A percentile compares a stretch with the other conserved stretches of the same genome.
These are phyloP conservation scores for Stentor roeselii DNA, from an alignment of 73 alveolate species.

Conservation along the genomic window DNA sequence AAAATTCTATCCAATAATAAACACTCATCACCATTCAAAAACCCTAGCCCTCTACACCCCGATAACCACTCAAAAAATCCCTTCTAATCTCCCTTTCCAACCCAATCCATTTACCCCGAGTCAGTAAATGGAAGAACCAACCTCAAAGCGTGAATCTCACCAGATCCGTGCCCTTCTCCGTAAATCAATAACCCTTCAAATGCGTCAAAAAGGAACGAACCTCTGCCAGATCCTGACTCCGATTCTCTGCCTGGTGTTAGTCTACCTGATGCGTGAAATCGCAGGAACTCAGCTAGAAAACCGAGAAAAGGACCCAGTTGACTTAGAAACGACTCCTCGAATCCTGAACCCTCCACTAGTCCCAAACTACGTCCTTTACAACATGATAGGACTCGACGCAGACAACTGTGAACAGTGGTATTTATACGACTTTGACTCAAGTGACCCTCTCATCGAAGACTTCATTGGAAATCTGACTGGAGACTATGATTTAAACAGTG, in stretches of 20 bases:
- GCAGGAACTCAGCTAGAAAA: slow-evolving; percentile 59
- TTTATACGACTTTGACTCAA: slow-evolving; percentile 51
- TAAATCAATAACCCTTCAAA: slow-evolving; percentile 56
- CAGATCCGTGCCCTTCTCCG: slow-evolving; percentile 64
- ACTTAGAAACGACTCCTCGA: slow-evolving; percentile 49
- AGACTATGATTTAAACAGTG: slow-evolving; percentile 34
- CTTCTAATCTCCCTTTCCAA: too few relatives aligned
- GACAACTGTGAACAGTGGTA: slow-evolving; percentile 66
- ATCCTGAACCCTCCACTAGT: slow-evolving; percentile 57
- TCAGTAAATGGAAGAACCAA: slow-evolving; percentile 23
- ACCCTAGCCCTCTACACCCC: too few relatives aligned
- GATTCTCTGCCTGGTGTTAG: slow-evolving; percentile 70
- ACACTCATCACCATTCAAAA: too few relatives aligned
- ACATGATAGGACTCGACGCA: slow-evolving; percentile 44
- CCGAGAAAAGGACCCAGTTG: slow-evolving; percentile 35
- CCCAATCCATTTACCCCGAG: too few relatives aligned
- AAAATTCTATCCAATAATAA: too few relatives aligned
- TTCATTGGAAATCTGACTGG: slow-evolving; percentile 30
- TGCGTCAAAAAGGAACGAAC: slow-evolving; percentile 73
- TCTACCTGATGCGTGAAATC: slow-evolving; percentile 65
- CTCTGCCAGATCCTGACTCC: slow-evolving; percentile 80
- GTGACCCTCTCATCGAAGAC: slow-evolving; percentile 20
- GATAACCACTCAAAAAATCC: too few relatives aligned
- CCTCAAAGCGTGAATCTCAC: slow-evolving; percentile 15
- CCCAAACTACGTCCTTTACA: slow-evolving; percentile 57